These are phyloP conservation scores for Tylopilus sp. DNA, from an alignment of 768 basidiomycete species.

Conservation along the genomic window DNA sequence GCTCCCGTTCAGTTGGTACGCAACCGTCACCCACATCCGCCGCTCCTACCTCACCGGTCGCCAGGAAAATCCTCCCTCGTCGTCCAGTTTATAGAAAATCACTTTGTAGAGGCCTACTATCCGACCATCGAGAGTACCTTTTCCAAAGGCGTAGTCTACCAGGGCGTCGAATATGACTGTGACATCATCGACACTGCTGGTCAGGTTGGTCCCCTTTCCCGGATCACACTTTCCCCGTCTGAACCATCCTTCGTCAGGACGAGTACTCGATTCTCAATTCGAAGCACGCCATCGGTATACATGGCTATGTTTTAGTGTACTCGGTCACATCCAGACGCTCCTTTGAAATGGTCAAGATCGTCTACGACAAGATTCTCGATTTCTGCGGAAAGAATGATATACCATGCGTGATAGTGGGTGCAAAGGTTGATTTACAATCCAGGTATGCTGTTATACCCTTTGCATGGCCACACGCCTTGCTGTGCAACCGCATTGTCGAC, in stretches of 20 bases:
- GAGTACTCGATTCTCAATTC: conserved; percentile 93
- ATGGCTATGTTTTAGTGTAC: conserved; percentile 96
- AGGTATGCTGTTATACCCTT: conserved; percentile 49
- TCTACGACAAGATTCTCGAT: conserved; percentile 91
- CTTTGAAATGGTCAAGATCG: conserved; percentile 92
- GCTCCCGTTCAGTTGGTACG: conserved; percentile 86
- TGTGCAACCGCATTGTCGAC: conserved; percentile 11
- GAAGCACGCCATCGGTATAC: conserved; percentile 94
- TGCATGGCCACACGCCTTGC: conserved; percentile 8
- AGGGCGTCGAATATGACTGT: conserved; percentile 90
- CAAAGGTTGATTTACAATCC: conserved; percentile 79
- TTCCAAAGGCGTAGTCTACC: conserved; percentile 80
- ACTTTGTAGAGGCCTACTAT: conserved; percentile 90
- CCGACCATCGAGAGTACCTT: conserved; percentile 92
- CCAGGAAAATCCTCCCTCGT: conserved; percentile 93
- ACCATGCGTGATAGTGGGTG: conserved; percentile 92
- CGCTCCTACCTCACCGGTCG: conserved; percentile 17
- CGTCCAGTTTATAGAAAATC: conserved; percentile 89
- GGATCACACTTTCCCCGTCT: conserved; percentile 1
- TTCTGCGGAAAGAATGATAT: conserved; percentile 82
- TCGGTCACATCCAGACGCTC: conserved; percentile 85
- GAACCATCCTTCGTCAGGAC: conserved; percentile 44
- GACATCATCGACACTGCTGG: conserved; percentile 98
- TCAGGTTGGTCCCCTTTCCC: conserved; percentile 55
- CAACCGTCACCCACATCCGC: conserved; percentile 5